Evolutionary conservation across 257 asterid species (phyloP).

Genomic region (Ligustrum vulgare): DNA sequence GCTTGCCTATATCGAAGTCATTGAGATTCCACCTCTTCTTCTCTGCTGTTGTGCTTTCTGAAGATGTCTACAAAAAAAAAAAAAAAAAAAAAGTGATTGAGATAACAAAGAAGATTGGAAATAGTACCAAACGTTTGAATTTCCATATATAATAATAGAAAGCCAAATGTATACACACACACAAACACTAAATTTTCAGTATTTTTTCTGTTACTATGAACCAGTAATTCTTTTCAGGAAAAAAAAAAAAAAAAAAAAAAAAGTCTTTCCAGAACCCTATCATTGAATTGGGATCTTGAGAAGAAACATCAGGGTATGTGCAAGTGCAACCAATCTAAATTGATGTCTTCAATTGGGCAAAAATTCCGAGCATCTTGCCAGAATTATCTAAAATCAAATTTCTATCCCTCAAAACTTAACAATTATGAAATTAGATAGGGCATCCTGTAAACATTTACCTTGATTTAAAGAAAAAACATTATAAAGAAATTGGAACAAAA

Average conservation of each 20-base stretch:
- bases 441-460: background rate
- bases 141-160: background rate
- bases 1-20: conserved; percentile 86
- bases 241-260: too few relatives aligned
- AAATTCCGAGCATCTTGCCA: background rate
- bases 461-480: background rate
- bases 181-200: background rate
- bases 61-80: conserved; percentile 39
- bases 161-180: background rate
- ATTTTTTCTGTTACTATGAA: background rate
- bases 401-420: background rate
- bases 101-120: background rate
- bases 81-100: background rate
- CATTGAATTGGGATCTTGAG: background rate
- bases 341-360: background rate
- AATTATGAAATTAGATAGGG: background rate
- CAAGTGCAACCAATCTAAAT: background rate
- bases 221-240: background rate
- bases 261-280: background rate
- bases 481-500: background rate
- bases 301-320: too few relatives aligned
- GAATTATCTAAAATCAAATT: background rate
- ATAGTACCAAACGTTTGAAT: conserved; percentile 4
- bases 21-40: conserved; percentile 67
- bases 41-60: conserved; percentile 8